Base-by-base conservation (phyloP, 805 yeast species). In the Hanseniaspora pseudoguilliermondii region DNA sequence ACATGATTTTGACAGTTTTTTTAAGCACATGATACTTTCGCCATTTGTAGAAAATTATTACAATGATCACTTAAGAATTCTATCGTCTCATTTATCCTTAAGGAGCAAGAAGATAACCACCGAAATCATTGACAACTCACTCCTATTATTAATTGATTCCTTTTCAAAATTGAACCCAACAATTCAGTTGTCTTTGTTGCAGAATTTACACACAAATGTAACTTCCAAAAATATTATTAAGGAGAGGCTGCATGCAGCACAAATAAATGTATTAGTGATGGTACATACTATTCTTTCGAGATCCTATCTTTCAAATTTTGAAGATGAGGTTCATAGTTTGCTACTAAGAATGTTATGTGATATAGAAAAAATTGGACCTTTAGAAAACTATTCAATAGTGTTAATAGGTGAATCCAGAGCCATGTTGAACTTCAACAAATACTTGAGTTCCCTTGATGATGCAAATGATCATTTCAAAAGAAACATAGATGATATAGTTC, bases 181-280 rank as follows among this genome's bases (percentile, higher is more conserved):
- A 59, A 84, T 93, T 54, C 97, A 91, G 63, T 82, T 84, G 57
- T 88, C 97, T 0, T 74, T 93, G n/a, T 68, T 93, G 21, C 97
- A 91, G 63, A 86, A 82, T 54, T 68, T 93, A 59, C 76, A 89
- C 60, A 72, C 83, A 3, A 73, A 76, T 18, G 59, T 83, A 39
- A 71, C 77, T 49, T 72, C 79, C 32, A 69, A 74, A 54, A 60
- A 65, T 5, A 63, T 69, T 1, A 64, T 63, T 5, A 60, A 66
- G 1, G 63, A 71, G 8, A 68, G 75, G 39, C 65, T 67, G 18
- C 65, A 66, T 0, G 86, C 90, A 0, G 73, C 84, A 9, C 67
- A 75, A 1, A 72, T 83, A 5, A 90, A 90, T 63, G 66, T 78
- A 1, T 71, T 85, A 0, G 73, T 84, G 23, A 85, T 91, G 0